Evolutionary conservation across 305 asterid genomes (phyloP).

Genomic region (Nicotiana rustica): DNA sequence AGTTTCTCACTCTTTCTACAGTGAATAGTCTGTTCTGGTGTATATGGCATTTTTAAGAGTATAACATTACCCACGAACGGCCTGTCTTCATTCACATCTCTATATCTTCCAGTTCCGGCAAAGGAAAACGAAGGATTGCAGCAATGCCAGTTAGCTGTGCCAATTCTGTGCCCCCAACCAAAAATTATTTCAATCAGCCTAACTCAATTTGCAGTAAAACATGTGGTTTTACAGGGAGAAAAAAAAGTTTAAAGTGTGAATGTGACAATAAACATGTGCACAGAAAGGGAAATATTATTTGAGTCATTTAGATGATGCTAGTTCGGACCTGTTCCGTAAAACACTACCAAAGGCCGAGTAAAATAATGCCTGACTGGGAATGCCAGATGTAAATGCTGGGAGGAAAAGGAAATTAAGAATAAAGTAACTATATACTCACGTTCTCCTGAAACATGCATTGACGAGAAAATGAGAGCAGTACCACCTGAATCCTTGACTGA

Average conservation of each 20-base stretch:
- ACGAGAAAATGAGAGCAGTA: conserved; percentile 79
- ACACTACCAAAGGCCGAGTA: not conserved
- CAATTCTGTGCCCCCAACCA: conserved; percentile 60
- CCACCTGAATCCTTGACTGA: conserved; percentile 90
- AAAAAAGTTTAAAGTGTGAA: not conserved
- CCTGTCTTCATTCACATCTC: conserved; percentile 66
- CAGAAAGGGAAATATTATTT: not conserved
- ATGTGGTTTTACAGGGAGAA: not conserved
- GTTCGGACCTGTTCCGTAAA: not conserved
- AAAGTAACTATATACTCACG: conserved; percentile 59
- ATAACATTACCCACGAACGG: not conserved
- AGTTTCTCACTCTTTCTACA: not conserved
- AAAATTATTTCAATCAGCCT: conserved; percentile 28
- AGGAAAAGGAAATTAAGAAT: not conserved
- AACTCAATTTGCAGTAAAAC: not conserved
- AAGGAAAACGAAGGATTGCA: conserved; percentile 93
- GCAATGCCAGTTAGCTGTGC: conserved; percentile 90
- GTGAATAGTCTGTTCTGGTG: conserved; percentile 13
- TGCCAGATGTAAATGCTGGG: not conserved
- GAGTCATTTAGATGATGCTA: not conserved
- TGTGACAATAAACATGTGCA: not conserved
- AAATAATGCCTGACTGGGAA: conserved; percentile 17
- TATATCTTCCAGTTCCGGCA: conserved; percentile 92
- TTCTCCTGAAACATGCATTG: conserved; percentile 98
- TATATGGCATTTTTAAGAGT: not conserved